These are phyloP conservation scores for Hirschfeldia incana DNA, from an alignment of 345 rosid species.

Conservation along the genomic window DNA sequence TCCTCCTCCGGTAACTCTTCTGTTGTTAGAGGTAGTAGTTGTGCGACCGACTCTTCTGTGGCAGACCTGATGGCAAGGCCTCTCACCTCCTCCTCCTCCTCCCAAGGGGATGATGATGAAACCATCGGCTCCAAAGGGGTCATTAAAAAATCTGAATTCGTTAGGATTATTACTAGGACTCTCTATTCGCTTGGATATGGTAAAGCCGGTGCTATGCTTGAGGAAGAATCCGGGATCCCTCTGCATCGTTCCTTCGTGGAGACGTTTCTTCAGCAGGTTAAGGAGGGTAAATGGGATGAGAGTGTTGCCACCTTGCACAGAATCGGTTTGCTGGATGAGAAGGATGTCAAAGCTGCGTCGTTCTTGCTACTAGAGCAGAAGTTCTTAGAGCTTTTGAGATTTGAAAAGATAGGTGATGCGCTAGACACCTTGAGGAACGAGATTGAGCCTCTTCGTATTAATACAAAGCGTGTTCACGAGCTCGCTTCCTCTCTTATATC, in stretches of 20 bases:
- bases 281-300: conserved; percentile 66
- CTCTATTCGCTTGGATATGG: conserved; percentile 73
- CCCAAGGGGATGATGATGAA: conserved; percentile 58
- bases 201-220: conserved; percentile 59
- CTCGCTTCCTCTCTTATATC: conserved; percentile 56
- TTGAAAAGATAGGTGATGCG: conserved; percentile 50
- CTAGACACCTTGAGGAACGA: conserved; percentile 59
- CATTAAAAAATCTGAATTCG: conserved; percentile 58
- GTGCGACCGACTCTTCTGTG: conserved; percentile 47
- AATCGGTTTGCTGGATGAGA: conserved; percentile 60
- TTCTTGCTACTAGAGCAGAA: conserved; percentile 70
- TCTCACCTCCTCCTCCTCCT: conserved; percentile 46
- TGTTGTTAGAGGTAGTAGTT: conserved; percentile 25
- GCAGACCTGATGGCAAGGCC: conserved; percentile 71
- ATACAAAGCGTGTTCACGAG: conserved; percentile 51
- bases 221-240: conserved; percentile 69
- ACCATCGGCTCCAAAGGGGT: conserved; percentile 60
- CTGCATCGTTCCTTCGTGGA: conserved; percentile 52
- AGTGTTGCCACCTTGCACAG: conserved; percentile 53
- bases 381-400: conserved; percentile 54
- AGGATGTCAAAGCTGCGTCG: conserved; percentile 52
- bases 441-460: conserved; percentile 59
- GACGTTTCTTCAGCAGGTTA: conserved; percentile 55
- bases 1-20: conserved; percentile 39
- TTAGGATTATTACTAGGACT: conserved; percentile 60